These are phyloP conservation scores for Zymoseptoria ardabiliae DNA, from an alignment of 2,329 filamentous ascomycete species.

Conservation along the genomic window DNA sequence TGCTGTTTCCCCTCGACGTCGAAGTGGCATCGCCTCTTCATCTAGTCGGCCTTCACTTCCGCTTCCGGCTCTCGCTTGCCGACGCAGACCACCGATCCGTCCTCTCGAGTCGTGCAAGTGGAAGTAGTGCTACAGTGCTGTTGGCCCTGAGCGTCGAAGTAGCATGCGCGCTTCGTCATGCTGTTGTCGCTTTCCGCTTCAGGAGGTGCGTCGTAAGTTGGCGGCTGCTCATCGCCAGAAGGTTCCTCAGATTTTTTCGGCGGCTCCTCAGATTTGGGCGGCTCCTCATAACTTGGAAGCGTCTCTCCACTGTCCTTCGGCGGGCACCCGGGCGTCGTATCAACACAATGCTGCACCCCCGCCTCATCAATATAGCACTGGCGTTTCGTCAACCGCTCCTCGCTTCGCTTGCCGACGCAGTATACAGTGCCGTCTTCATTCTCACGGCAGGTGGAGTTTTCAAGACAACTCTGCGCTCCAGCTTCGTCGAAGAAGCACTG, in stretches of 20 bases:
- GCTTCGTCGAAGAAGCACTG: slow-evolving; percentile 11
- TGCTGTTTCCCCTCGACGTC: slow-evolving; percentile 1
- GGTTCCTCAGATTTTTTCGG: background rate
- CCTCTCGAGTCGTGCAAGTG: background rate
- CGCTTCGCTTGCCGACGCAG: slow-evolving; percentile 7
- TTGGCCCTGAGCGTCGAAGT: slow-evolving; percentile 1
- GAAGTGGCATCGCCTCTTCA: slow-evolving; percentile 9
- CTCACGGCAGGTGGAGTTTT: slow-evolving; percentile 6
- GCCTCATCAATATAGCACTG: slow-evolving; percentile 7
- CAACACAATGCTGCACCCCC: slow-evolving; percentile 2
- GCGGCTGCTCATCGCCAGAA: background rate
- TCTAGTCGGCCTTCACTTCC: background rate
- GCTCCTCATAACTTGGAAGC: background rate
- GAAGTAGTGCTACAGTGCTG: slow-evolving; percentile 1
- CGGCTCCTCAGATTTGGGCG: background rate
- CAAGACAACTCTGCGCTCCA: slow-evolving; percentile 8
- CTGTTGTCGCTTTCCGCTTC: no score
- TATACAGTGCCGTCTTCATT: slow-evolving; percentile 5
- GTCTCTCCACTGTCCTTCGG: slow-evolving; percentile 2
- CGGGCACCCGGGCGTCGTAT: background rate
- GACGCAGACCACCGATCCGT: slow-evolving; percentile 6
- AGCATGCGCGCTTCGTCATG: slow-evolving; percentile 6
- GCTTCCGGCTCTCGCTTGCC: background rate
- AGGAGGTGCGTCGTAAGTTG: no score
- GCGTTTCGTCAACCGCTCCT: background rate